Evolutionary conservation across 495 filamentous ascomycete genomes (phyloP), one percentile per base, ranked within the genome.

Genomic region (Hypomontagnella monticulosa): DNA sequence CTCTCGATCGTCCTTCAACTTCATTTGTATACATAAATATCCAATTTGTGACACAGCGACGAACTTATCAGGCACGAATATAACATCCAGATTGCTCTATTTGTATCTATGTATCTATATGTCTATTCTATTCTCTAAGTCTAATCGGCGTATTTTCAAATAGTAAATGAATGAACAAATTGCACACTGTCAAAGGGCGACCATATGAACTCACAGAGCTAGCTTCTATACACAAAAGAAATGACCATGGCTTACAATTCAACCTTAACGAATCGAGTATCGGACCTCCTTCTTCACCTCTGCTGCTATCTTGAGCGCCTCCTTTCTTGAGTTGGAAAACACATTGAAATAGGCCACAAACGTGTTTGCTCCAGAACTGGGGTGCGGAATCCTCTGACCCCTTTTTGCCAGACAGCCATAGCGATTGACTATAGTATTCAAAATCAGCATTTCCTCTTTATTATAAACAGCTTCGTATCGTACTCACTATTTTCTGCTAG

Each of bases 281-380:
- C 68, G 66, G 8, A 76, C 57, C 40, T 67, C 73, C 33, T 57
- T 49, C 48, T 61, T 69, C 23, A 76, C 66, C 15, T 55, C 56
- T 15, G 61, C 32, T 32, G 71, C 71, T 18, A 73, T 46, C n/a
- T 67, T 44, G 20, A 76, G 27, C 3, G 65, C 71, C 32, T 73
- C 68, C 18, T 50, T 46, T 43, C 72, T 68, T 20, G 70, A 72
- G 20, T 65, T 65, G n/a, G 75, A 77, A 57, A 77, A 75, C 20
- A 77, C 70, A 30, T 75, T 75, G 38, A 75, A 72, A 51, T 73
- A 77, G 5, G 73, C 72, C 14, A 77, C 33, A 15, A 71, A 75
- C 3, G 72, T 70, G 52, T 73, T 73, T 10, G 54, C 52, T 2
- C 71, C 73, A 6, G 58, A 48, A 19, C 57, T 65, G 4, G 73